A percentile compares a stretch with the other conserved stretches of the same genome.
These are phyloP conservation scores for Orobanche coerulescens DNA, from an alignment of 257 asterid genomes.

Conservation along the genomic window DNA sequence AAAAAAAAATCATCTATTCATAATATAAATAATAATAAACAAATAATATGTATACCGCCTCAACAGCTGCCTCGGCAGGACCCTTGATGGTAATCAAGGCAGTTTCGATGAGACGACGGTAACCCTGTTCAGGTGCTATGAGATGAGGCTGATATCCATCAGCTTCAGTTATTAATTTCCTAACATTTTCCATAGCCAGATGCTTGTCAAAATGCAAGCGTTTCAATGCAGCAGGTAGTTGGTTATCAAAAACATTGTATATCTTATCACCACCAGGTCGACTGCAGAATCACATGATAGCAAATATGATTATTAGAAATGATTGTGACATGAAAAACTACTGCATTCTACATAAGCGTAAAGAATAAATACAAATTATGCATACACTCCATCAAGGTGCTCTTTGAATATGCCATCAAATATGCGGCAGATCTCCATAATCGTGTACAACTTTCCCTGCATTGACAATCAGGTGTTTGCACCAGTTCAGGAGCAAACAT, in stretches of 20 bases:
- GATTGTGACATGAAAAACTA: background rate
- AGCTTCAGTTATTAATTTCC: slow-evolving; percentile 63
- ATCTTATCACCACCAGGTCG: slow-evolving; percentile 85
- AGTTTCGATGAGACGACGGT: slow-evolving; percentile 68
- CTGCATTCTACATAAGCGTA: background rate
- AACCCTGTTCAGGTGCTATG: slow-evolving; percentile 80
- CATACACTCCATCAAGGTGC: slow-evolving; percentile 82
- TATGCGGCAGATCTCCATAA: slow-evolving; percentile 69
- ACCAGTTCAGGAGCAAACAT: too few species aligned
- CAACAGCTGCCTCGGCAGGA: slow-evolving; percentile 75
- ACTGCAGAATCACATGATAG: slow-evolving; percentile 29
- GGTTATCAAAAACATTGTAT: slow-evolving; percentile 61
- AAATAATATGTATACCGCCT: slow-evolving; percentile 41
- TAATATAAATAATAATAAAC: background rate
- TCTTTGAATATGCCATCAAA: slow-evolving; percentile 71
- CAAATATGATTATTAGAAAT: slow-evolving; percentile 8
- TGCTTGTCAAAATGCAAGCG: slow-evolving; percentile 79
- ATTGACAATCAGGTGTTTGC: background rate
- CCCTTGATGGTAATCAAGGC: slow-evolving; percentile 60
- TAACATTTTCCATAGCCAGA: slow-evolving; percentile 65
- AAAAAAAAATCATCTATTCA: background rate
- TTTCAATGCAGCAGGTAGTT: slow-evolving; percentile 63
- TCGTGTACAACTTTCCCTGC: slow-evolving; percentile 74
- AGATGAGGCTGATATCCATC: slow-evolving; percentile 85
- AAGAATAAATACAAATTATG: background rate